A percentile compares a stretch with the other conserved stretches of the same genome.
phyloP scores from a whole-genome alignment of 129 eudicot genomes.

The Arctium lappa region DNA sequence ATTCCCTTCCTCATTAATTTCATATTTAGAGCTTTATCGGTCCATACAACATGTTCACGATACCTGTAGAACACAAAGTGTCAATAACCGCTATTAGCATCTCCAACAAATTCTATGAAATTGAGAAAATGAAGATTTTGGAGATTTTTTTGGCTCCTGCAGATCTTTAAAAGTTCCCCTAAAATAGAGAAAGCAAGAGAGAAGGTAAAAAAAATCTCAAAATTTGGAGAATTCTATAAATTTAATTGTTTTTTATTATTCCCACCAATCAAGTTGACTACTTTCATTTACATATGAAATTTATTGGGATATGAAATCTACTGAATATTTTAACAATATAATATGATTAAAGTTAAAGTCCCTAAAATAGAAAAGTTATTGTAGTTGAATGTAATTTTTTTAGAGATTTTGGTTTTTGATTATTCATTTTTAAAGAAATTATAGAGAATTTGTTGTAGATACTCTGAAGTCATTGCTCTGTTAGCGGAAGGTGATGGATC shows the following conservation, averaged over 20 bases:
- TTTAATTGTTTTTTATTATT: not conserved
- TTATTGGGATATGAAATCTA: not conserved
- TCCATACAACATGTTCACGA: conserved; percentile 70
- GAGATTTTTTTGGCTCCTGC: not conserved
- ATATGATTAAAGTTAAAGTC: not conserved
- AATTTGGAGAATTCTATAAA: not conserved
- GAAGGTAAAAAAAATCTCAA: not conserved
- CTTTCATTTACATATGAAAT: not conserved
- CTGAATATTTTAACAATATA: not conserved
- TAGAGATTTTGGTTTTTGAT: not conserved
- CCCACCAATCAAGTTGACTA: not conserved
- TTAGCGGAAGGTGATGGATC: not conserved
- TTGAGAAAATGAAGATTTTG: not conserved
- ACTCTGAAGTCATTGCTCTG: not conserved
- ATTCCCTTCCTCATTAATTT: conserved; percentile 54
- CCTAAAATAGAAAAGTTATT: not conserved
- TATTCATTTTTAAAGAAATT: not conserved
- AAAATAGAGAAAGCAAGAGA: not conserved
- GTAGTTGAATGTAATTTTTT: not conserved
- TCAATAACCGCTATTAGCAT: not conserved
- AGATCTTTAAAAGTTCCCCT: not conserved
- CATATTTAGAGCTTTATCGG: conserved; percentile 39
- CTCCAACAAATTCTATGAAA: not conserved
- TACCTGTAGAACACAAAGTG: conserved; percentile 38
- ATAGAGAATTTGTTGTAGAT: not conserved